Evolutionary conservation across 306 rosid species (phyloP).

Genomic region (Amphicarpaea edgeworthii): DNA sequence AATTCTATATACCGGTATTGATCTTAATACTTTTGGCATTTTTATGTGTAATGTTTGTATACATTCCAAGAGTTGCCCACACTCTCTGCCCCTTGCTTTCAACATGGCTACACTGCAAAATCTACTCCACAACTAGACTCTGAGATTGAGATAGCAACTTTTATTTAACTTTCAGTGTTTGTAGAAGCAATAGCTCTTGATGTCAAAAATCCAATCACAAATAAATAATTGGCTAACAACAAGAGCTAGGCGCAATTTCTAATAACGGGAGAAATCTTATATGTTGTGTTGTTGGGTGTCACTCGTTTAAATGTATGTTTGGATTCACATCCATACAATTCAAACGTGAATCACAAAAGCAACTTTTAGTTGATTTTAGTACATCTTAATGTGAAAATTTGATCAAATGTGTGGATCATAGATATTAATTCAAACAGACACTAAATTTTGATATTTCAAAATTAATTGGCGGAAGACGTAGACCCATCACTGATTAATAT

Average conservation of each 20-base stretch:
- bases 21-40: neutral
- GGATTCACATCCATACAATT: too few relatives aligned
- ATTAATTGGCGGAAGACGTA: neutral
- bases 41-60: constrained; percentile 15
- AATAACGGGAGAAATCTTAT: neutral
- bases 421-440: too few relatives aligned
- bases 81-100: constrained; percentile 3
- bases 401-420: too few relatives aligned
- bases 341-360: too few relatives aligned
- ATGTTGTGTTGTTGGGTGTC: neutral
- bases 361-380: too few relatives aligned
- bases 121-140: neutral
- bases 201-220: neutral
- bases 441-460: constrained; percentile 11
- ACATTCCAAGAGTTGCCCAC: constrained; percentile 38
- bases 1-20: neutral
- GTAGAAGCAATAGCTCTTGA: neutral
- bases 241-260: neutral
- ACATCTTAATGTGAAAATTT: too few relatives aligned
- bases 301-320: too few relatives aligned
- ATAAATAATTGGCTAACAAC: neutral
- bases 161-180: neutral
- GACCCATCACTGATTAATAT: neutral
- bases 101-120: constrained; percentile 23
- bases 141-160: neutral